phyloP scores from a whole-genome alignment of 2,329 filamentous ascomycete species.

The Rugonectria rugulosa region DNA sequence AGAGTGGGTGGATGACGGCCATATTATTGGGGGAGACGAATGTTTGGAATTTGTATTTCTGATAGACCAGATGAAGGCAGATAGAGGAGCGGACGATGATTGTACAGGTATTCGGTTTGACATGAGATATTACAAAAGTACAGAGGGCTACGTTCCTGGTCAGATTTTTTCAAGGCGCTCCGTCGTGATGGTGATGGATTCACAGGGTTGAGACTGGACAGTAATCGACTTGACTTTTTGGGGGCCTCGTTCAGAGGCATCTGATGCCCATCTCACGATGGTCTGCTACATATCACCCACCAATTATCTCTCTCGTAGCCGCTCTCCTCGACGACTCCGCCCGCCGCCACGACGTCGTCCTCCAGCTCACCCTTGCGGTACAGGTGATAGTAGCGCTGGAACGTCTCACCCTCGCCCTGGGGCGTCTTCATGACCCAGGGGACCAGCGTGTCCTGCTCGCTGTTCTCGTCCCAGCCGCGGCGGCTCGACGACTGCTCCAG shows the following conservation, averaged over 20 bases:
- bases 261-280: constrained; percentile 26
- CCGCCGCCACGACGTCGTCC: constrained; percentile 75
- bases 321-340: constrained; percentile 76
- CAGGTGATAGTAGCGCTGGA: constrained; percentile 92
- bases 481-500: constrained; percentile 89
- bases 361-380: constrained; percentile 89
- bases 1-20: not conserved
- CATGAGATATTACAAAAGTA: constrained; percentile 18
- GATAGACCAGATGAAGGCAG: constrained; percentile 27
- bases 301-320: constrained; percentile 99
- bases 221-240: not conserved
- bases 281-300: constrained; percentile 76
- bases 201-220: not conserved
- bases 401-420: constrained; percentile 60
- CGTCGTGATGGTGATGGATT: not conserved
- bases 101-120: constrained; percentile 34
- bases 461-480: constrained; percentile 85
- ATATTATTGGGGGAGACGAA: constrained; percentile 1
- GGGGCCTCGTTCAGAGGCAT: too few species aligned
- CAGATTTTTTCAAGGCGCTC: constrained; percentile 17
- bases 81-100: constrained; percentile 21
- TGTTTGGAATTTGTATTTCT: constrained; percentile 21
- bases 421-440: constrained; percentile 79
- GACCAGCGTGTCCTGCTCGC: constrained; percentile 91
- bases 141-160: constrained; percentile 13